Evolutionary conservation across 1,284 basidiomycete species (phyloP).

Genomic region (Porodaedalea pini): DNA sequence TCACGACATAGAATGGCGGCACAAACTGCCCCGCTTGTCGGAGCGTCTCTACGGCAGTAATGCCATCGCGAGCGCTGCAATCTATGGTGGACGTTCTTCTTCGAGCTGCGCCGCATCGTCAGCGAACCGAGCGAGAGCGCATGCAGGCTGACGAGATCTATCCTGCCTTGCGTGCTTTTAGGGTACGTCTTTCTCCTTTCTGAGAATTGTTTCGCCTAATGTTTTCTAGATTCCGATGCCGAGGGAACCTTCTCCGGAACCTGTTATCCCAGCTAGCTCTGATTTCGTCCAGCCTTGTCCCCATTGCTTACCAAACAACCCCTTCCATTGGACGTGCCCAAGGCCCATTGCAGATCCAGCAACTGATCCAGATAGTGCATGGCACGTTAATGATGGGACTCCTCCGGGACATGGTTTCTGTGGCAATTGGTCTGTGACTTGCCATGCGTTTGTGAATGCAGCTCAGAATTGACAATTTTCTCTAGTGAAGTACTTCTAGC

Average conservation of each 20-base stretch:
- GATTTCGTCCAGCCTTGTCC: slow-evolving; percentile 72
- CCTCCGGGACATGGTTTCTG: slow-evolving; percentile 74
- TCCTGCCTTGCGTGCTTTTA: slow-evolving; percentile 54
- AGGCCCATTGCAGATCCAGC: slow-evolving; percentile 68
- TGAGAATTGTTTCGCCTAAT: background rate
- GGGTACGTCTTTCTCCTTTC: slow-evolving; percentile 46
- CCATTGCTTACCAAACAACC: slow-evolving; percentile 62
- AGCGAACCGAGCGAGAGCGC: slow-evolving; percentile 60
- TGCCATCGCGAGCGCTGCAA: slow-evolving; percentile 66
- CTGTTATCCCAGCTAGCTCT: slow-evolving; percentile 54
- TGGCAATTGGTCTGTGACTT: slow-evolving; percentile 60
- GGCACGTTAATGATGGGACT: slow-evolving; percentile 65
- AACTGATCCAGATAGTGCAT: slow-evolving; percentile 60
- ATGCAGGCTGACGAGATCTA: slow-evolving; percentile 77
- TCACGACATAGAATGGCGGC: slow-evolving; percentile 61
- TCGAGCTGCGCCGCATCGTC: slow-evolving; percentile 59
- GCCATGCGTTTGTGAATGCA: slow-evolving; percentile 3
- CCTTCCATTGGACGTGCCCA: slow-evolving; percentile 69
- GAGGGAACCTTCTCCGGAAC: slow-evolving; percentile 69
- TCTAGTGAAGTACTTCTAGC: slow-evolving; percentile 68
- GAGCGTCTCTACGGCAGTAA: slow-evolving; percentile 57
- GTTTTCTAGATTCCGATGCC: slow-evolving; percentile 61
- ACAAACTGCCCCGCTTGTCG: slow-evolving; percentile 77
- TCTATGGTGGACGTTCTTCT: slow-evolving; percentile 64
- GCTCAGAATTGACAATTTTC: slow-evolving; percentile 5